Evolutionary conservation across 495 filamentous ascomycete species (phyloP), one percentile per base, ranked within the genome.

Genomic region (Bombardia bombarda): DNA sequence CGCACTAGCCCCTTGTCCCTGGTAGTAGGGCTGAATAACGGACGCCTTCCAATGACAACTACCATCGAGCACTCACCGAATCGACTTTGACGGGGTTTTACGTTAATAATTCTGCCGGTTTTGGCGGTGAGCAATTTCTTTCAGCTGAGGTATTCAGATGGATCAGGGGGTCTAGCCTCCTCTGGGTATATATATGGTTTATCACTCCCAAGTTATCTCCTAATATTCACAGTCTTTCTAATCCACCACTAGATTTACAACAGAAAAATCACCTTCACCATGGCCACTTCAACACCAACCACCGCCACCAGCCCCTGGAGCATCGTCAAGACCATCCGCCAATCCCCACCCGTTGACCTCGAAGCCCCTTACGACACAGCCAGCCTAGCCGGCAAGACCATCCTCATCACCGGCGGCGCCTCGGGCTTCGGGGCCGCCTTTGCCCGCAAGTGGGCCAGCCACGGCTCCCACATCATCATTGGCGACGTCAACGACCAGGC

Each of bases 351-450:
- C 9, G 45, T 72, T 23, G 63, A 72, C 37, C 43, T 48, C 4
- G 47, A 46, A n/a, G 33, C 46, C 5, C 60, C 64, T 3, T 70
- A 67, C 55, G 65, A 63, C 37, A 49, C 50, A 6, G 42, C 62
- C 13, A 62, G 53, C 42, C 50, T 73, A 38, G 57, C 61, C 21
- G 66, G 59, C 47, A 62, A 61, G 50, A 70, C 62, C 24, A 70
- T 77, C 33, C 50, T 77, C 22, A 67, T 77, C 47, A 67, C 72
- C 0, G 73, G 73, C 46, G 73, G 70, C 19, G 72, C 73, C 2
- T 67, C 70, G 7, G 73, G 73, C 23, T 72, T 77, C 53, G 73
- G 73, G 9, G 69, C 69, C 6, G 65, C 68, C 41, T 75, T 75
- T 48, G 66, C 68, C 16, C 57, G 58, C 12, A 62, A 73, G 35